A percentile compares a stretch with the other conserved stretches of the same genome.
phyloP scores from a whole-genome alignment of 140 eudicot species.

The Cichorium intybus region DNA sequence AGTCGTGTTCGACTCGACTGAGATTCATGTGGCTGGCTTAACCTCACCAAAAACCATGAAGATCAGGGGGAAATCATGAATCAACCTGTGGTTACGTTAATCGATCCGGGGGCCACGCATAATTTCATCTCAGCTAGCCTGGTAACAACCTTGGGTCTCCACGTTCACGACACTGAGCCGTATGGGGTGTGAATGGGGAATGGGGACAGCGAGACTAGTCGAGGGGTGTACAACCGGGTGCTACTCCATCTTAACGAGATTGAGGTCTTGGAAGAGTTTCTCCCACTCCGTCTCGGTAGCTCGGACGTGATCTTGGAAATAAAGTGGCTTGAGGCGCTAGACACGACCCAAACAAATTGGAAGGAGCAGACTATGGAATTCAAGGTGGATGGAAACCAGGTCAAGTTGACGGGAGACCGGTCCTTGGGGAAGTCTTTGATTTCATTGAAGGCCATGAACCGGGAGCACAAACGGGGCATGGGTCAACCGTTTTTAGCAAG shows the following conservation, averaged over 20 bases:
- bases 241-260: neutral
- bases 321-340: neutral
- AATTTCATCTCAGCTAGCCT: too few species aligned
- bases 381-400: neutral
- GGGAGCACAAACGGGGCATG: neutral
- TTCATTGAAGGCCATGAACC: neutral
- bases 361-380: too few species aligned
- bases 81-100: too few species aligned
- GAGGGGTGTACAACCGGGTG: neutral
- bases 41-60: too few species aligned
- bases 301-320: neutral
- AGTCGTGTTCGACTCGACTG: too few species aligned
- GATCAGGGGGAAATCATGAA: too few species aligned
- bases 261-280: too few species aligned
- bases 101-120: too few species aligned
- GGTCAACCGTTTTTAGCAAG: neutral
- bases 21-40: neutral
- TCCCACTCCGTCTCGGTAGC: too few species aligned
- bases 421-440: neutral
- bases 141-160: neutral
- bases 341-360: too few species aligned
- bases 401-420: neutral
- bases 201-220: neutral
- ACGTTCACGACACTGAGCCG: neutral
- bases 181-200: neutral